Evolutionary conservation across 2,329 filamentous ascomycete genomes (phyloP), one percentile per base, ranked within the genome.

Genomic region (Fulvia fulva): DNA sequence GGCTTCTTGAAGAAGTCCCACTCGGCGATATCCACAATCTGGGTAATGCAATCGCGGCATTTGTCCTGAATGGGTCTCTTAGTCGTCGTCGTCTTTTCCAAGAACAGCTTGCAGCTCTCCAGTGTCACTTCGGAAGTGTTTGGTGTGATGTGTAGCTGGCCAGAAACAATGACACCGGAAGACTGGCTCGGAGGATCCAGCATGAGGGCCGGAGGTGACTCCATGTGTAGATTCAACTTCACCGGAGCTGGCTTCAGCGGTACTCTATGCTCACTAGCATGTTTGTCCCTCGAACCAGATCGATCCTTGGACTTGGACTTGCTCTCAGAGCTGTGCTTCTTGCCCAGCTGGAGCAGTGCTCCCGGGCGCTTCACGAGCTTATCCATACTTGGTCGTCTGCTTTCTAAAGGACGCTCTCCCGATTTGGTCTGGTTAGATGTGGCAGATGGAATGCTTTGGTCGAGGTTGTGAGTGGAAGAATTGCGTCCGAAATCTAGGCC

Each of bases 191-290:
- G 81, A 23, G 82, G 79, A 62, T 91, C 91, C 69, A 94, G 90
- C 76, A 96, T 87, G 47, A 97, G 84, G 19, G 93, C 81, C 2
- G 92, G 92, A 1, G 91, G 91, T 12, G 90, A 95, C 78, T 97
- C 92, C 63, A 97, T 88, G 66, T 81, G 74, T 67, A 87, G 78
- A 58, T 82, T 78, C 63, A 87, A 74, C 62, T 78, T 81, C 52
- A 82, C 80, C 2, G 79, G 73, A 51, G 77, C 74, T 8, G 61
- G 56, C 3, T 50, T 46, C 3, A 53, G 41, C 9, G 67, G 62
- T 11, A 65, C 58, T 23, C 53, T 58, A 23, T 63, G 55, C n/a
- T 37, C 57, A 47, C 65, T 61, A 23, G 51, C 60, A 34, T 66
- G 61, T 28, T 70, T 67, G 58, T 67, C 64, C 54, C 67, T 69